A percentile compares a stretch with the other conserved stretches of the same genome.
Conservation (phyloP, 2,329 filamentous ascomycete genomes). For the Fusarium marasasianum region DNA sequence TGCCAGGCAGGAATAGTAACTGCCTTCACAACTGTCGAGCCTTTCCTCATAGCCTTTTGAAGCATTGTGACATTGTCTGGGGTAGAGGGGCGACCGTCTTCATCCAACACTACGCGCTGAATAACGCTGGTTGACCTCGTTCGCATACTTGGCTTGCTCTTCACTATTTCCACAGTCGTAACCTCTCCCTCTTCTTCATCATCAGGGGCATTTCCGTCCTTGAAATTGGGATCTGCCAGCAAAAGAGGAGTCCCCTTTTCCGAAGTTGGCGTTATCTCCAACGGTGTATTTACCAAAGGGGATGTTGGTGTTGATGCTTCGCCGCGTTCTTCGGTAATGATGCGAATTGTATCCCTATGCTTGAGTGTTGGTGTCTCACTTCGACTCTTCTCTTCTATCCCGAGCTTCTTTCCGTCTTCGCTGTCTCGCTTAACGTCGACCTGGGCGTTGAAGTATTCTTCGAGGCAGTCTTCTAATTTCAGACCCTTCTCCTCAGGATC, state of each 20-base stretch:
- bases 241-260: constrained; percentile 21
- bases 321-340: constrained; percentile 48
- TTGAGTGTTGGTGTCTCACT: constrained; percentile 40
- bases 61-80: constrained; percentile 54
- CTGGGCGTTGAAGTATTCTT: constrained; percentile 93
- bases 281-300: constrained; percentile 44
- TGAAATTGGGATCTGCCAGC: not conserved
- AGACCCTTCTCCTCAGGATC: constrained; percentile 76
- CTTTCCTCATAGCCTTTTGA: constrained; percentile 56
- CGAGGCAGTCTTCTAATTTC: constrained; percentile 88
- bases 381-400: constrained; percentile 41
- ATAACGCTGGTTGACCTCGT: constrained; percentile 69
- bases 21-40: constrained; percentile 72
- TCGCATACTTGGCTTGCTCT: constrained; percentile 50
- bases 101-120: constrained; percentile 65
- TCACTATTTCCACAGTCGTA: constrained; percentile 34
- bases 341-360: constrained; percentile 47
- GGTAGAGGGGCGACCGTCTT: constrained; percentile 56
- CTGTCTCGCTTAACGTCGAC: constrained; percentile 87
- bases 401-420: constrained; percentile 60
- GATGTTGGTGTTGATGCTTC: constrained; percentile 47
- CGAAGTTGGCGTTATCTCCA: constrained; percentile 26
- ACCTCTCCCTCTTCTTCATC: constrained; percentile 32
- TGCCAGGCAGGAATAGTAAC: constrained; percentile 97
- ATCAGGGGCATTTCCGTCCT: constrained; percentile 11